Base-by-base conservation (phyloP, 495 filamentous ascomycete genomes). In the Cercophora sp. region DNA sequence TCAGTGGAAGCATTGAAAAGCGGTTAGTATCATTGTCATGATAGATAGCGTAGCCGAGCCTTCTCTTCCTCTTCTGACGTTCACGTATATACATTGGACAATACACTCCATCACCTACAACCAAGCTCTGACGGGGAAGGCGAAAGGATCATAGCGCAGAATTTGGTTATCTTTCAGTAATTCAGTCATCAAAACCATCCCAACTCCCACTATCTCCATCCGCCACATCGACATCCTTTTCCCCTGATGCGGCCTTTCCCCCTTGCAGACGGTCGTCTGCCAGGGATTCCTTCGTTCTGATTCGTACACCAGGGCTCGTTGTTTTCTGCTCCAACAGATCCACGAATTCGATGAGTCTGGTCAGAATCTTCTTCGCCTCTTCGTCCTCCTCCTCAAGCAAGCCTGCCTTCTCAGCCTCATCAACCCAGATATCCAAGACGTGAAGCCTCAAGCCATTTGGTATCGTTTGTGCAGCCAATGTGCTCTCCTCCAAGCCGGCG, bases 361-460 rank as follows among this genome's bases (percentile, higher is more conserved):
- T 53, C 6, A 75, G 40, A 32, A 77, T 67, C 52, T 59, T 50
- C 37, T 10, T 32, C 23, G 65, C 66, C 23, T 60, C 64, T 43
- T 72, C 62, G 11, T 72, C 69, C 19, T 59, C 68, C 3, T 73
- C 69, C 3, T 72, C 69, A 53, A 84, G 70, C 56, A 83, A 67
- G 41, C 83, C 74, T 29, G 79, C 80, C 62, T 82, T 85, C 67
- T 89, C 87, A 52, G 86, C 66, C 72, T 93, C 89, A 67, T 95
- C 89, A 29, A 95, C 76, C 80, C 88, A 99, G 31, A 96, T 80
- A 76, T 99, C 93, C 53, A 92, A 63, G 18, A 96, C 76, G 69
- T 99, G 93, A 64, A 91, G 85, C 44, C 90, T 75, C 59, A 99
- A 60, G 0, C 93, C 93, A 60, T 91, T 86, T 1, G 91, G 85